A percentile compares a stretch with the other conserved stretches of the same genome.
Evolutionary conservation across 306 rosid genomes (phyloP).

Genomic region (Fragaria nilgerrensis): DNA sequence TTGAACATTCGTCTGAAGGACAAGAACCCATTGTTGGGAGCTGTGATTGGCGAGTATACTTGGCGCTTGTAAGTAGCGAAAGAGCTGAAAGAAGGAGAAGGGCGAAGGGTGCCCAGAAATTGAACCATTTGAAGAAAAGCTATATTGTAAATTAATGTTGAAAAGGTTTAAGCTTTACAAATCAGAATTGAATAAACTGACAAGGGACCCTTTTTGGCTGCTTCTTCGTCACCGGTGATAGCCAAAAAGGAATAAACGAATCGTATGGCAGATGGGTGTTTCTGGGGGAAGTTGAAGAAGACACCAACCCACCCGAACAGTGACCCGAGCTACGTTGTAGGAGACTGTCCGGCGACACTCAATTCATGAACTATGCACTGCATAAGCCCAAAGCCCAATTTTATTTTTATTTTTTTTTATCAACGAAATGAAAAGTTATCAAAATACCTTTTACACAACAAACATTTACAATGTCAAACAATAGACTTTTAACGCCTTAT

Average conservation of each 20-base stretch:
- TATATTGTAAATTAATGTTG: neutral
- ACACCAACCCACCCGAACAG: neutral
- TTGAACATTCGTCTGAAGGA: constrained; percentile 36
- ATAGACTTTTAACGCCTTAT: too few species aligned
- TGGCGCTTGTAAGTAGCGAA: constrained; percentile 34
- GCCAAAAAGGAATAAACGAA: neutral
- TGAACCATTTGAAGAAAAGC: constrained; percentile 37
- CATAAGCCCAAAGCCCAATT: too few species aligned
- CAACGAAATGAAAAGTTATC: too few species aligned
- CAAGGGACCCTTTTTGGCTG: constrained; percentile 7
- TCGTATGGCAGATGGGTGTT: neutral
- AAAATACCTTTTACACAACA: too few species aligned
- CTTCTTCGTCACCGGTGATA: neutral
- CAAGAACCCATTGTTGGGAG: constrained; percentile 34
- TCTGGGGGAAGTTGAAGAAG: neutral
- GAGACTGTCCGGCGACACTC: too few species aligned
- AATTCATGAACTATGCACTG: neutral
- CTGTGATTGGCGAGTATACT: constrained; percentile 31
- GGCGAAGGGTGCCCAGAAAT: constrained; percentile 49
- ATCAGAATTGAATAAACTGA: neutral
- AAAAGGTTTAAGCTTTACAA: neutral
- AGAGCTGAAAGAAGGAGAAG: constrained; percentile 45
- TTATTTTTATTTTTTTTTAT: too few species aligned
- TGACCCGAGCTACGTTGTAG: neutral
- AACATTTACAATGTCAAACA: too few species aligned